A percentile compares a stretch with the other conserved stretches of the same genome.
Evolutionary conservation across 257 asterid genomes (phyloP).

Genomic region (Marsdenia floribunda): DNA sequence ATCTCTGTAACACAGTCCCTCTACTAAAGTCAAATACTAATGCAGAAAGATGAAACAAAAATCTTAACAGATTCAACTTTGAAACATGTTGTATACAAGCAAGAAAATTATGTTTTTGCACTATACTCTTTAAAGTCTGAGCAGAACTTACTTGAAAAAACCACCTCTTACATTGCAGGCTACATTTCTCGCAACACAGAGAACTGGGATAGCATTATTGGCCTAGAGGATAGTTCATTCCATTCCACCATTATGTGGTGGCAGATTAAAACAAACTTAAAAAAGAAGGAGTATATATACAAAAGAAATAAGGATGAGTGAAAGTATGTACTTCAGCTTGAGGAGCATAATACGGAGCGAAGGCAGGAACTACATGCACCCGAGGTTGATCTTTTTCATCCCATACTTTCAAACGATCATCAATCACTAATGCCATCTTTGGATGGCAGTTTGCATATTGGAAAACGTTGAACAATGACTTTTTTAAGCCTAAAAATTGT

Average conservation of each 20-base stretch:
- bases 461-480: constrained; percentile 84
- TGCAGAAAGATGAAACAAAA: constrained; percentile 9
- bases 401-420: constrained; percentile 97
- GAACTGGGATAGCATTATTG: constrained; percentile 76
- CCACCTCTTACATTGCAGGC: constrained; percentile 98
- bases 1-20: constrained; percentile 50
- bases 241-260: constrained; percentile 19
- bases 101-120: neutral
- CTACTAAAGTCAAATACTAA: constrained; percentile 14
- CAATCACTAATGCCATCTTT: constrained; percentile 95
- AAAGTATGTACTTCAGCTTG: constrained; percentile 75
- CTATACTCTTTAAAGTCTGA: neutral
- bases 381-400: constrained; percentile 96
- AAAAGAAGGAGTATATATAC: neutral
- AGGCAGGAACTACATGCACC: constrained; percentile 97
- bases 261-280: constrained; percentile 4
- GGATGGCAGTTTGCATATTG: constrained; percentile 89
- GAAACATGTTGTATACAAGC: constrained; percentile 8
- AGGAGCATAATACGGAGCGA: constrained; percentile 96
- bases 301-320: neutral
- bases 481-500: constrained; percentile 51
- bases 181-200: constrained; percentile 94
- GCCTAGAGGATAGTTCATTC: constrained; percentile 41
- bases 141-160: constrained; percentile 78
- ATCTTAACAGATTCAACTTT: constrained; percentile 13